Percentiles rank a stretch among this genome's conserved stretches.
phyloP scores from a whole-genome alignment of 2,329 filamentous ascomycete species.

The Arthrobotrys sinensis region DNA sequence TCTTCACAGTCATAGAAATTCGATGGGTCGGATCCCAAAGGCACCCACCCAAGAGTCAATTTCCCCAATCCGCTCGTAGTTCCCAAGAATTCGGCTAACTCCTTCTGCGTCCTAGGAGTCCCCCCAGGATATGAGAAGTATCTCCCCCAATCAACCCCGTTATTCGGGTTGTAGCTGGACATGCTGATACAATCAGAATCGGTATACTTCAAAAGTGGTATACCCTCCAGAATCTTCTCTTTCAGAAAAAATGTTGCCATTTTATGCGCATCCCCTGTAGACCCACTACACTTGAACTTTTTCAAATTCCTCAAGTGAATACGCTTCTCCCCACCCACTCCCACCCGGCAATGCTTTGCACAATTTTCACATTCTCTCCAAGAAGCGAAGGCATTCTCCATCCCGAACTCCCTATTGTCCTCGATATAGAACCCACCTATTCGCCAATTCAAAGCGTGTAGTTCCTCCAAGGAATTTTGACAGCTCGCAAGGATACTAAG shows the following conservation, averaged over 20 bases:
- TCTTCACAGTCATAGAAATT: background rate
- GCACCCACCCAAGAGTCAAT: slow-evolving; percentile 6
- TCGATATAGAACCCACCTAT: background rate
- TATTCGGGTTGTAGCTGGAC: background rate
- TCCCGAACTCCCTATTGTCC: background rate
- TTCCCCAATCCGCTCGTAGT: background rate
- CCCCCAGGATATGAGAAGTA: background rate
- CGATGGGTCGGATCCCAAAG: background rate
- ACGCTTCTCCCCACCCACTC: background rate
- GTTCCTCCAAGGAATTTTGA: slow-evolving; percentile 4
- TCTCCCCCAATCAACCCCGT: background rate
- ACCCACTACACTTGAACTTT: slow-evolving; percentile 1
- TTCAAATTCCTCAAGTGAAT: slow-evolving; percentile 9
- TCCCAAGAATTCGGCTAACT: slow-evolving; percentile 10
- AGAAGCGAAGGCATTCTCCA: slow-evolving; percentile 3
- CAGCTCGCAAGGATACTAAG: slow-evolving; percentile 1
- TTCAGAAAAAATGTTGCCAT: background rate
- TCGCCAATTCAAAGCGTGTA: background rate
- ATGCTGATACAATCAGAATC: background rate
- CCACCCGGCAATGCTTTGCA: background rate
- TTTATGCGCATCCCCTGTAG: background rate
- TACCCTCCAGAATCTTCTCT: background rate
- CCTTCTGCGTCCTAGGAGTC: background rate
- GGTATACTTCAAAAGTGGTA: background rate
- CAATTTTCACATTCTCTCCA: background rate